Conservation (phyloP, 163 green algal species). For the Coccomyxa subellipsoidea region DNA sequence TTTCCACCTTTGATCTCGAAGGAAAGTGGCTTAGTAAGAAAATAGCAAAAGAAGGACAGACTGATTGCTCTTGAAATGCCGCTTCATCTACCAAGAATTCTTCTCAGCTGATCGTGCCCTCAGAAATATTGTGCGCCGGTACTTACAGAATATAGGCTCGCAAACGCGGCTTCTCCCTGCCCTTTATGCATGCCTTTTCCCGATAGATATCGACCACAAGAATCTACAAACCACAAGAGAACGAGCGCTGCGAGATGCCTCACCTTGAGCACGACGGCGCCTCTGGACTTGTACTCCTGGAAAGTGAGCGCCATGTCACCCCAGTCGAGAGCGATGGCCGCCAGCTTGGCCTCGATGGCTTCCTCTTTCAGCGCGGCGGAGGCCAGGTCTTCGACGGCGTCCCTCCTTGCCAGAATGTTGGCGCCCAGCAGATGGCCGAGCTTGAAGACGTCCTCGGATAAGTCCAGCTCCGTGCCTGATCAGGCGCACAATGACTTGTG, state of each 20-base stretch:
- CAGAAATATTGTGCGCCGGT: no score
- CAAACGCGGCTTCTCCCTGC: no score
- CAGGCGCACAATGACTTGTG: no score
- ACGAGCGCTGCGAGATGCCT: conserved; percentile 10
- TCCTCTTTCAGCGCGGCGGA: conserved; percentile 86
- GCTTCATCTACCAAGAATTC: no score
- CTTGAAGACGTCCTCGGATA: conserved; percentile 87
- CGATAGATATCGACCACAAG: no score
- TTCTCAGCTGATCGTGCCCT: no score
- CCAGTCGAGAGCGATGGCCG: conserved; percentile 73
- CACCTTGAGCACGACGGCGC: conserved; percentile 83
- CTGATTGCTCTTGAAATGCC: no score
- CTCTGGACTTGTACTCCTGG: conserved; percentile 87
- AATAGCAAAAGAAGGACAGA: no score
- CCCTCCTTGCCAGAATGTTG: conserved; percentile 63
- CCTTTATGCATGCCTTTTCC: no score
- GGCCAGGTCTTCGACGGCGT: conserved; percentile 79
- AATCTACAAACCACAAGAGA: neutral
- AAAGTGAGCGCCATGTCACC: conserved; percentile 67
- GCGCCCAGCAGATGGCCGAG: conserved; percentile 86
- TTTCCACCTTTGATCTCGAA: no score
- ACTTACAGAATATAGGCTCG: no score
- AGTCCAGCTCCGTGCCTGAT: conserved; percentile 61
- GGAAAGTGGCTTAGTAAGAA: no score
- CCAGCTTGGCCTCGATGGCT: conserved; percentile 87